Percentiles rank a stretch among this genome's conserved stretches.
Evolutionary conservation across 2,329 filamentous ascomycete genomes (phyloP).

Genomic region (Aspergillus transmontanensis): DNA sequence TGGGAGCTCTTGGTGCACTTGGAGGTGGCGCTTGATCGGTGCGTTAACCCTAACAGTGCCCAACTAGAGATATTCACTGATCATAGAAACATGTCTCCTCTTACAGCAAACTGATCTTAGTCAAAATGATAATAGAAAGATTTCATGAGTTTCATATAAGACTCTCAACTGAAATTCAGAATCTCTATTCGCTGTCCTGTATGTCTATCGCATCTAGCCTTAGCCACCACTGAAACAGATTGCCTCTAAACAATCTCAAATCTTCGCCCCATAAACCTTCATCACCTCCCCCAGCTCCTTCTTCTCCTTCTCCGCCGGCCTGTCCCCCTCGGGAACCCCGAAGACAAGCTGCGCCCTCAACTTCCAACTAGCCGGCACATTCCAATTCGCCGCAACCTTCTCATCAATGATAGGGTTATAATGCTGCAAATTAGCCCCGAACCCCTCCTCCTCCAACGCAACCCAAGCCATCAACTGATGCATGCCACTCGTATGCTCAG

Average conservation of each 20-base stretch:
- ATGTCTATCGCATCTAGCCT: neutral
- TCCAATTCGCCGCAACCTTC: conserved; percentile 68
- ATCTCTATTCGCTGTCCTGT: neutral
- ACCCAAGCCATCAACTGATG: conserved; percentile 72
- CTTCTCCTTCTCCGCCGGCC: conserved; percentile 11
- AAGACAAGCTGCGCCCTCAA: conserved; percentile 81
- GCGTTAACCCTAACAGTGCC: too few species aligned
- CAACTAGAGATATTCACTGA: neutral
- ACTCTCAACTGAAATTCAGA: neutral
- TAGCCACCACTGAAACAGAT: neutral
- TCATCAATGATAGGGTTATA: conserved; percentile 82
- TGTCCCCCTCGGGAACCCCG: conserved; percentile 34
- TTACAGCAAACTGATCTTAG: neutral
- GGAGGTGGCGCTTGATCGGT: neutral
- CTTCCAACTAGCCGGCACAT: conserved; percentile 68
- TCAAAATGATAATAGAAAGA: neutral
- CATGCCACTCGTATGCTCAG: conserved; percentile 73
- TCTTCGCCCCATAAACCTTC: conserved; percentile 1
- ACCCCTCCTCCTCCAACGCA: conserved; percentile 75
- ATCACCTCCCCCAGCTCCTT: conserved; percentile 8
- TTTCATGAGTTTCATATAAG: neutral
- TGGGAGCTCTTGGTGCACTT: neutral
- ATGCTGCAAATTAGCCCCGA: conserved; percentile 84
- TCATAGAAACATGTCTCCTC: neutral
- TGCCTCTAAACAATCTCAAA: neutral